These are phyloP conservation scores for Trichosporon asahii DNA, from an alignment of 1,284 basidiomycete genomes.

Conservation along the genomic window DNA sequence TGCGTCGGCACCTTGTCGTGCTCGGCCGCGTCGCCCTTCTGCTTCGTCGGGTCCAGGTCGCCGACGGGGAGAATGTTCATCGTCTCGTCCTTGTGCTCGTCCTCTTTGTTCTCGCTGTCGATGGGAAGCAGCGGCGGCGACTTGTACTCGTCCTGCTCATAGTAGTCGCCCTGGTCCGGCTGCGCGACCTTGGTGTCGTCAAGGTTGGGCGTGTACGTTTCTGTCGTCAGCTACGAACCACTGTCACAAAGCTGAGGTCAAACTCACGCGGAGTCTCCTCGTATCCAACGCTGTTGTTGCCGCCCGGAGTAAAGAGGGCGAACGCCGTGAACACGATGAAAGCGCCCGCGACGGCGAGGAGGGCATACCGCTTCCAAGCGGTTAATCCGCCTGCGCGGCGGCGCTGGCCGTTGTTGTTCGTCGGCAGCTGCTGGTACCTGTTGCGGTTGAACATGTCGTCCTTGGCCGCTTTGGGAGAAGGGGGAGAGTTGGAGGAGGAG, in stretches of 20 bases:
- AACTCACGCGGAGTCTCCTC: slow-evolving; percentile 35
- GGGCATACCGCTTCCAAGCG: slow-evolving; percentile 42
- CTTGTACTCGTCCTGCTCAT: slow-evolving; percentile 36
- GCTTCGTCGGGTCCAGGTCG: slow-evolving; percentile 35
- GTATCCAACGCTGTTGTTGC: slow-evolving; percentile 22
- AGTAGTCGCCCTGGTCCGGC: slow-evolving; percentile 14
- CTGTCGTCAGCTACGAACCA: slow-evolving; percentile 13
- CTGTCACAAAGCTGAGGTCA: background rate
- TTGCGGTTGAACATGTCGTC: slow-evolving; percentile 41
- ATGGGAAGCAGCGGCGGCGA: slow-evolving; percentile 47
- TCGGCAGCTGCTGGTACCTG: slow-evolving; percentile 48
- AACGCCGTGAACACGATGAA: slow-evolving; percentile 9
- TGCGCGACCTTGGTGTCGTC: slow-evolving; percentile 23
- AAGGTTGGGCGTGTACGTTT: slow-evolving; percentile 40
- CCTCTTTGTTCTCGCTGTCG: slow-evolving; percentile 25
- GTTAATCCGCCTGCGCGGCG: slow-evolving; percentile 36
- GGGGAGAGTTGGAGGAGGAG: background rate
- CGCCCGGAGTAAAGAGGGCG: background rate
- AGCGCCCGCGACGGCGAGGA: slow-evolving; percentile 26
- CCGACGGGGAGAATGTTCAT: slow-evolving; percentile 14
- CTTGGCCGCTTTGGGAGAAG: slow-evolving; percentile 8
- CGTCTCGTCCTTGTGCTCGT: slow-evolving; percentile 23
- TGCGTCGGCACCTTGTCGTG: background rate
- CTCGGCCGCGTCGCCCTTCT: slow-evolving; percentile 17
- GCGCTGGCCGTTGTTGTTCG: slow-evolving; percentile 29